A percentile compares a stretch with the other conserved stretches of the same genome.
Evolutionary conservation across 208 protist species (phyloP).

Genomic region (Crithidia brevicula): DNA sequence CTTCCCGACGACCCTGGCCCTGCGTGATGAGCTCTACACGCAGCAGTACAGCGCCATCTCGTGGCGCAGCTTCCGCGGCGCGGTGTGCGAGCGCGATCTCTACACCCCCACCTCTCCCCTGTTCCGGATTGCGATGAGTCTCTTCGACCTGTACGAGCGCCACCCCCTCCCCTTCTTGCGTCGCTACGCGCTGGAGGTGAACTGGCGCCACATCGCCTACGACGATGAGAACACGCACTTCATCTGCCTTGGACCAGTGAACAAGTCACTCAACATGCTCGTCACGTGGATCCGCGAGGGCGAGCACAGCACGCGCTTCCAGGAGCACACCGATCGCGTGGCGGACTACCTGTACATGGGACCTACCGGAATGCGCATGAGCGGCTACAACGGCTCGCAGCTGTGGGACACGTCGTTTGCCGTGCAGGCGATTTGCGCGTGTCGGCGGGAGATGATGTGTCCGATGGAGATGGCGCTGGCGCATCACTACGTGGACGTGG

Average conservation of each 20-base stretch:
- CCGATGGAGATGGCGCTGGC: slow-evolving; percentile 78
- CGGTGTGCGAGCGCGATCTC: slow-evolving; percentile 83
- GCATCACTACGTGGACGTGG: slow-evolving; percentile 93
- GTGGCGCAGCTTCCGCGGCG: slow-evolving; percentile 80
- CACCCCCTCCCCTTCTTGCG: slow-evolving; percentile 75
- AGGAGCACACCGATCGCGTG: slow-evolving; percentile 89
- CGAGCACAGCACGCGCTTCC: slow-evolving; percentile 77
- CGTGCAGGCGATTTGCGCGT: slow-evolving; percentile 94
- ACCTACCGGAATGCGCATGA: slow-evolving; percentile 96
- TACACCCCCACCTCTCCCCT: slow-evolving; percentile 91
- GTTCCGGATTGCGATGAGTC: slow-evolving; percentile 48
- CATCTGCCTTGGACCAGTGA: slow-evolving; percentile 97
- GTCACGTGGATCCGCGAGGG: slow-evolving; percentile 93
- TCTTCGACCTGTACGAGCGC: slow-evolving; percentile 78
- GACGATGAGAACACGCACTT: slow-evolving; percentile 97
- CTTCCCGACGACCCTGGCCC: slow-evolving; percentile 61
- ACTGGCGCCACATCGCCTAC: slow-evolving; percentile 93
- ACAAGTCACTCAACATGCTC: slow-evolving; percentile 97
- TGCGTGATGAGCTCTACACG: slow-evolving; percentile 93
- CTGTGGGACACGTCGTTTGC: slow-evolving; percentile 98
- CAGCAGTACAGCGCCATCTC: slow-evolving; percentile 79
- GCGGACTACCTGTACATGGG: slow-evolving; percentile 97
- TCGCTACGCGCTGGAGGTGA: slow-evolving; percentile 73
- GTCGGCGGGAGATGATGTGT: slow-evolving; percentile 65
- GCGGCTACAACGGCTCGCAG: slow-evolving; percentile 98